Evolutionary conservation across 192 early-diverging fungal species (phyloP).

Genomic region (Mortierella antarctica): DNA sequence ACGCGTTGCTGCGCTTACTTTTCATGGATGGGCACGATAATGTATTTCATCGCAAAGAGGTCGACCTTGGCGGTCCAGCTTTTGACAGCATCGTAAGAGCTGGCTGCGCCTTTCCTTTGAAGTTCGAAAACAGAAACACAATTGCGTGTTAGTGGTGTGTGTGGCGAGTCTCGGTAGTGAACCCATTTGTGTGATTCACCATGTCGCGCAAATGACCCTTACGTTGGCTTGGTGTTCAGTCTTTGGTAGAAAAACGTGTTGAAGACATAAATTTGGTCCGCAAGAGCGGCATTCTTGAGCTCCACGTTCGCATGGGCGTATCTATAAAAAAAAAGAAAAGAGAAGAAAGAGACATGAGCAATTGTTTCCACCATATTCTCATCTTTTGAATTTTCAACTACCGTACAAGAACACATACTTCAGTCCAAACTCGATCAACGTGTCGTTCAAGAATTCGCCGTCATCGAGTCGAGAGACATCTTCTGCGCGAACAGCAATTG

Average conservation of each 20-base stretch:
- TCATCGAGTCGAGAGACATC: slow-evolving; percentile 74
- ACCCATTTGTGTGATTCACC: too few species aligned
- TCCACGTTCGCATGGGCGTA: slow-evolving; percentile 42
- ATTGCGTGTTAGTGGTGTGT: background rate
- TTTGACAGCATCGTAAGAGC: slow-evolving; percentile 73
- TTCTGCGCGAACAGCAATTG: slow-evolving; percentile 70
- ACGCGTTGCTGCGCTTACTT: slow-evolving; percentile 59
- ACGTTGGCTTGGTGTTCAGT: slow-evolving; percentile 60
- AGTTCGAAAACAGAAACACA: background rate
- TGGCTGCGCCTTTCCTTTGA: slow-evolving; percentile 37
- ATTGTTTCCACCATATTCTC: background rate
- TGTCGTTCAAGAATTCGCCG: slow-evolving; percentile 91
- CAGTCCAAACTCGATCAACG: slow-evolving; percentile 88
- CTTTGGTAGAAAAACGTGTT: slow-evolving; percentile 88
- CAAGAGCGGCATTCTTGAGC: slow-evolving; percentile 52
- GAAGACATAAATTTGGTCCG: slow-evolving; percentile 78
- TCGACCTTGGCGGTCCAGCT: slow-evolving; percentile 83
- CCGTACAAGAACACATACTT: slow-evolving; percentile 52
- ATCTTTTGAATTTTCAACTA: background rate
- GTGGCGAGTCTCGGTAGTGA: background rate
- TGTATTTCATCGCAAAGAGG: slow-evolving; percentile 78
- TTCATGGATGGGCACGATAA: slow-evolving; percentile 92
- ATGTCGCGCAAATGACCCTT: slow-evolving; percentile 3
- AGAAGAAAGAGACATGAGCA: background rate
- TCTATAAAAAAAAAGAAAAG: slow-evolving; percentile 37